Base-by-base conservation (phyloP, 129 eudicot species). In the Pulicaria dysenterica region DNA sequence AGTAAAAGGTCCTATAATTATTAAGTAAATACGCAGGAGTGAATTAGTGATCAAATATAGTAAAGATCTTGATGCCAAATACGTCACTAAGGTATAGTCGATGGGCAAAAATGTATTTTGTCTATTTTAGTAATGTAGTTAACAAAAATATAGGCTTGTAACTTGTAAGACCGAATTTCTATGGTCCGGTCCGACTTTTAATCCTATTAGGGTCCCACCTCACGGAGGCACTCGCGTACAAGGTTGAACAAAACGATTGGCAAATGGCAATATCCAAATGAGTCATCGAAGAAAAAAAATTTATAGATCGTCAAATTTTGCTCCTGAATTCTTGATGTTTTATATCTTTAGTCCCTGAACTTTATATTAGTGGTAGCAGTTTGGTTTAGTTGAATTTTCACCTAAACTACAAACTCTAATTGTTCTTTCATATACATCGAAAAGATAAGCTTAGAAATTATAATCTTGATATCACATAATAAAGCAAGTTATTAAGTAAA, bases 241-340 rank as follows among this genome's bases (percentile, higher is more conserved):
- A 75, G 17, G n/a, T 38, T 14, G 78, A 73, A 65, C 58, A 65
- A 54, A 43, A 53, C 14, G 49, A 65, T 51, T 65, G 12, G n/a
- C 31, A 24, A 65, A 42, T 65, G 12, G n/a, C 31, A 24, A 13
- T 60, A 41, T 73, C 58, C 36, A 38, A 63, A 9, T 24, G 31
- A 24, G 31, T 24, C 31, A 24, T 24, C 31, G 31, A 24, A 19
- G 12, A 39, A 47, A 31, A 49, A 14, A 19, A 73, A 73, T 1
- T 24, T 46, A 6, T 17, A 37, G 0, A 74, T 51, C 7, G 62
- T 5, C 3, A 63, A 63, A 64, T 24, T 50, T 0, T 13, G n/a
- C 72, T 67, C 67, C n/a, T 75, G 2, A 54, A 54, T 14, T 44
- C 46, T 58, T 67, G 50, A 1, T 15, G 1, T 13, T 42, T 56